A percentile compares a stretch with the other conserved stretches of the same genome.
These are phyloP conservation scores for Nitzschia putrida DNA, from an alignment of 108 stramenopile genomes.

Conservation along the genomic window DNA sequence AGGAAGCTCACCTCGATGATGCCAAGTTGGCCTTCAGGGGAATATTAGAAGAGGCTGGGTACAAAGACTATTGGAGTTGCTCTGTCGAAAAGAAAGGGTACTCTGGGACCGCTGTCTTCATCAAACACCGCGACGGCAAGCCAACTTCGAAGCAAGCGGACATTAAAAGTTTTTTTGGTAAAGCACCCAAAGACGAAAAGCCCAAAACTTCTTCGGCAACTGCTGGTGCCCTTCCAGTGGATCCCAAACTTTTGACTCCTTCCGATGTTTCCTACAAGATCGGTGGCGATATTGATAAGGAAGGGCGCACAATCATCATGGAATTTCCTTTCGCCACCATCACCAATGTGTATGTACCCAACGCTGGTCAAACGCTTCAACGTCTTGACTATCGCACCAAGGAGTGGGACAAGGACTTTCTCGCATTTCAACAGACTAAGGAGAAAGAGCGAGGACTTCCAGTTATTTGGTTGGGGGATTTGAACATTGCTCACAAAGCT, in stretches of 20 bases:
- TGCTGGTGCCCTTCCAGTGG: conserved; percentile 8
- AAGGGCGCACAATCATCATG: conserved; percentile 90
- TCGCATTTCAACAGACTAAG: conserved; percentile 62
- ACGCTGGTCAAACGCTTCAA: conserved; percentile 94
- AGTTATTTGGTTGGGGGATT: conserved; percentile 89
- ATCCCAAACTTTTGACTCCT: conserved; percentile 49
- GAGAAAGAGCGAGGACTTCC: conserved; percentile 70
- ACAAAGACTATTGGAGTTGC: conserved; percentile 85
- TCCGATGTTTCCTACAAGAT: conserved; percentile 48
- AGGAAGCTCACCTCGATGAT: conserved; percentile 82
- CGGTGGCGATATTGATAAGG: conserved; percentile 74
- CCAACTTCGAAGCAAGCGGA: conserved; percentile 66
- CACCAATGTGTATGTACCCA: conserved; percentile 94
- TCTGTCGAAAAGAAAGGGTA: conserved; percentile 95
- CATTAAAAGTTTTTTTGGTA: conserved; percentile 71
- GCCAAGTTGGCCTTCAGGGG: conserved; percentile 68
- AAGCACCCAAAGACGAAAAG: conserved; percentile 12
- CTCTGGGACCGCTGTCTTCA: conserved; percentile 93
- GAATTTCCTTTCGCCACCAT: conserved; percentile 89
- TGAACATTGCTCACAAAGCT: conserved; percentile 88
- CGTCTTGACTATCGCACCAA: conserved; percentile 91
- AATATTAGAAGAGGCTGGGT: conserved; percentile 72
- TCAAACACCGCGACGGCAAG: conserved; percentile 44
- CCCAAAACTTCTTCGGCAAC: not conserved
- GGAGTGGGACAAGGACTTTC: conserved; percentile 91